These are phyloP conservation scores for Pichia sp. DNA, from an alignment of 1,139 yeast species.

Conservation along the genomic window DNA sequence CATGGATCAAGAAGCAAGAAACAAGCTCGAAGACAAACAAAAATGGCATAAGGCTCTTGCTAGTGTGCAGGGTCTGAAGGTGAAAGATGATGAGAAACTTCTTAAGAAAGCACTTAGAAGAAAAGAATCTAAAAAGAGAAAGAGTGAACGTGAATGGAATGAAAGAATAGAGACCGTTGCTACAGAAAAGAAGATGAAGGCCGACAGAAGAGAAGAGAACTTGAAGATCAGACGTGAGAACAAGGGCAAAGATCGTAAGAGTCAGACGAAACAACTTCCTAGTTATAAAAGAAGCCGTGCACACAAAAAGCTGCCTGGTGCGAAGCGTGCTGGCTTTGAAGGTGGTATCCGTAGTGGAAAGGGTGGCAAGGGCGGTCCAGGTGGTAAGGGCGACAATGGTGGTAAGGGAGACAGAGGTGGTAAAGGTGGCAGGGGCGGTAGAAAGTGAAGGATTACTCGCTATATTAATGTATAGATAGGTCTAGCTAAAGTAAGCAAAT, in stretches of 20 bases:
- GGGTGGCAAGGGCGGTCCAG: too few species aligned
- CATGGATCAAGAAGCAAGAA: slow-evolving; percentile 59
- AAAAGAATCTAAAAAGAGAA: slow-evolving; percentile 72
- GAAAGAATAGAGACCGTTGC: slow-evolving; percentile 77
- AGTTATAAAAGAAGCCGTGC: slow-evolving; percentile 47
- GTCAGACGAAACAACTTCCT: slow-evolving; percentile 58
- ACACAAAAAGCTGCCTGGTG: slow-evolving; percentile 15
- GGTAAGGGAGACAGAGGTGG: too few species aligned
- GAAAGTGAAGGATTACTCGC: too few species aligned
- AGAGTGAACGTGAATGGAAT: slow-evolving; percentile 79
- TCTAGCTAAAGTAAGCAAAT: too few species aligned
- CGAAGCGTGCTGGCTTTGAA: slow-evolving; percentile 53
- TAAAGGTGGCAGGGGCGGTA: too few species aligned
- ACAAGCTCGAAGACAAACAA: slow-evolving; percentile 57
- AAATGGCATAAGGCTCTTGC: slow-evolving; percentile 82
- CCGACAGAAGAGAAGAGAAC: slow-evolving; percentile 85
- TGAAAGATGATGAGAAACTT: slow-evolving; percentile 84
- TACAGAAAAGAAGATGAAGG: slow-evolving; percentile 66
- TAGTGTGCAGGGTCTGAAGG: slow-evolving; percentile 82
- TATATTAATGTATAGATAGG: too few species aligned
- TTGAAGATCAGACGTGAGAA: slow-evolving; percentile 73
- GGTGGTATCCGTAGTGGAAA: slow-evolving; percentile 30
- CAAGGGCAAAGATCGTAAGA: slow-evolving; percentile 65
- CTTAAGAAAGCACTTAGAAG: slow-evolving; percentile 80
- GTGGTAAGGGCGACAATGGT: too few species aligned